Evolutionary conservation across 2,329 filamentous ascomycete species (phyloP).

Genomic region (Phoma sp.): DNA sequence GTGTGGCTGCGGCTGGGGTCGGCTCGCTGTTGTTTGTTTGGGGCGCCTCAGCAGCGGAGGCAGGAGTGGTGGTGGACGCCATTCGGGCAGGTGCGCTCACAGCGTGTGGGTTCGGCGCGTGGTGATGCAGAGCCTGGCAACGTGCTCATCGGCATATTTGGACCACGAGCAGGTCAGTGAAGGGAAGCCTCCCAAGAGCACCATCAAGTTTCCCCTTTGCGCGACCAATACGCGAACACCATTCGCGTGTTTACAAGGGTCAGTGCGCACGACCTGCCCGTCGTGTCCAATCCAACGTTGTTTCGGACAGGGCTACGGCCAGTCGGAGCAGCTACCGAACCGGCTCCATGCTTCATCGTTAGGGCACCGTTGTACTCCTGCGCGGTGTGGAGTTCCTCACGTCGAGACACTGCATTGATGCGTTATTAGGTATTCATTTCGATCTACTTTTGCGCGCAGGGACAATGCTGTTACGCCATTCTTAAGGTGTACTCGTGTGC

Average conservation of each 20-base stretch:
- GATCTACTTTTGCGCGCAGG: not conserved
- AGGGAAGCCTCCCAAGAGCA: not conserved
- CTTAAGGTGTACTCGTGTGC: not conserved
- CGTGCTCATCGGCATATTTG: conserved; percentile 35
- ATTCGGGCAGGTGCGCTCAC: conserved; percentile 30
- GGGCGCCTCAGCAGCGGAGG: conserved; percentile 32
- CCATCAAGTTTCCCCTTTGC: conserved; percentile 10
- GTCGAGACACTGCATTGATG: not conserved
- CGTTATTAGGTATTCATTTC: not conserved
- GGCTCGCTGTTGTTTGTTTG: conserved; percentile 31
- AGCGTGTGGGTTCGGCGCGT: conserved; percentile 28
- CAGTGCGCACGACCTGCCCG: conserved; percentile 7
- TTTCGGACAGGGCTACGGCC: not conserved
- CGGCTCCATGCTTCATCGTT: not conserved
- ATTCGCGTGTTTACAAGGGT: conserved; percentile 10
- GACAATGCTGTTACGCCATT: not conserved
- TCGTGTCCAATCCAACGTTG: conserved; percentile 1
- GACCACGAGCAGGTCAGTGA: conserved; percentile 16
- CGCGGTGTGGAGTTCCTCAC: not conserved
- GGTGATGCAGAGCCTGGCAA: conserved; percentile 6
- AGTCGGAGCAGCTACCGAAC: conserved; percentile 12
- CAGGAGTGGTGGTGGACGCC: conserved; percentile 29
- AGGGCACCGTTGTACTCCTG: not conserved
- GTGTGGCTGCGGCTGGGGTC: conserved; percentile 22
- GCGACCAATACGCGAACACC: conserved; percentile 5